Conservation (phyloP, 2,329 filamentous ascomycete species). For the Diatrype stigma region DNA sequence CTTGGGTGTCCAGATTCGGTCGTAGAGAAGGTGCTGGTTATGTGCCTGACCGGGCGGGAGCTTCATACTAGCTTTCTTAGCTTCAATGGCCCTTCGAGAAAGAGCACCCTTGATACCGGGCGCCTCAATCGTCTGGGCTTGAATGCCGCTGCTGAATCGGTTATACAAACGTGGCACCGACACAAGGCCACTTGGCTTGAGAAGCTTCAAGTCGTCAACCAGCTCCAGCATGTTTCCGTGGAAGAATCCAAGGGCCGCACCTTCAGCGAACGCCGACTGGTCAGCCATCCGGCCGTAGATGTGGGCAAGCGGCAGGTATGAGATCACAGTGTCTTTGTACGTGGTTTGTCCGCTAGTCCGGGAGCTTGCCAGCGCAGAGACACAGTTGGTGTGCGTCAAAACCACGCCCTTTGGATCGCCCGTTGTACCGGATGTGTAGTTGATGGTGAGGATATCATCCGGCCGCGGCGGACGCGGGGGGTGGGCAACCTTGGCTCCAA, state of each 20-base stretch:
- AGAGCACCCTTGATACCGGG: conserved; percentile 76
- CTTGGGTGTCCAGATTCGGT: conserved; percentile 88
- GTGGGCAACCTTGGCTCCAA: conserved; percentile 68
- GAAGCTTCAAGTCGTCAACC: conserved; percentile 84
- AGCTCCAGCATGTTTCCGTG: conserved; percentile 83
- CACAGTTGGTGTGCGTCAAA: conserved; percentile 75
- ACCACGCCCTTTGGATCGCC: conserved; percentile 80
- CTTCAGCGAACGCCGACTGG: conserved; percentile 67
- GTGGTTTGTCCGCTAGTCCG: conserved; percentile 50
- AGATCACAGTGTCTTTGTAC: conserved; percentile 62
- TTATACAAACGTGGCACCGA: conserved; percentile 92
- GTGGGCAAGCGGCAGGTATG: conserved; percentile 90
- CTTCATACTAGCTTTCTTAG: conserved; percentile 77
- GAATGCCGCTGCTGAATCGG: conserved; percentile 80
- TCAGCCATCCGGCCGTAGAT: conserved; percentile 88
- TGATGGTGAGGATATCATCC: conserved; percentile 81
- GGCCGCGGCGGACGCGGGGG: conserved; percentile 67
- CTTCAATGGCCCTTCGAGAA: conserved; percentile 71
- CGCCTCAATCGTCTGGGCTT: conserved; percentile 71
- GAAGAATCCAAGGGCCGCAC: conserved; percentile 82
- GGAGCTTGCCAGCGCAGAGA: conserved; percentile 64
- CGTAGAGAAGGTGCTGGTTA: conserved; percentile 73
- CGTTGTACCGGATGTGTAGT: conserved; percentile 85
- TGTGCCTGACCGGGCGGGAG: conserved; percentile 68
- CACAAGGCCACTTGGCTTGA: conserved; percentile 77